Percentiles rank a stretch among this genome's conserved stretches.
These are phyloP conservation scores for Yamadazyma insecticola DNA, from an alignment of 805 yeast genomes.

Conservation along the genomic window DNA sequence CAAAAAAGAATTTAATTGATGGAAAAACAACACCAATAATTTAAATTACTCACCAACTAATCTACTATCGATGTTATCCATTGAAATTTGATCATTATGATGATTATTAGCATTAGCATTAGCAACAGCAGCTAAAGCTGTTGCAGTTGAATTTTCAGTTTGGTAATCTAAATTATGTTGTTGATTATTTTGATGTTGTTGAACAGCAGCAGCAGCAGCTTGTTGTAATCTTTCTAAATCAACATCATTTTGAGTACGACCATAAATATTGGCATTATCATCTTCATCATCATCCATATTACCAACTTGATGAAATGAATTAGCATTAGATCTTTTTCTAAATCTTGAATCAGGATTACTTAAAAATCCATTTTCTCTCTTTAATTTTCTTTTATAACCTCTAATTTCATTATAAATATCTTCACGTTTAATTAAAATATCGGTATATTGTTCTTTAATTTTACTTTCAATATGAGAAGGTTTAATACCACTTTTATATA, in stretches of 20 bases:
- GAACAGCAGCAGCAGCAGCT: conserved; percentile 22
- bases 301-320: conserved; percentile 20
- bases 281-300: conserved; percentile 17
- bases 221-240: conserved; percentile 12
- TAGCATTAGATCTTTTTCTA: conserved; percentile 22
- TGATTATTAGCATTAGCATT: conserved; percentile 21
- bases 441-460: conserved; percentile 48
- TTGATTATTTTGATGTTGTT: conserved; percentile 23
- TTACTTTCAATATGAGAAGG: conserved; percentile 52
- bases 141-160: conserved; percentile 33
- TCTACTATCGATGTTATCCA: conserved; percentile 42
- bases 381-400: conserved; percentile 49
- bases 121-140: conserved; percentile 39
- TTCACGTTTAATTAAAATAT: conserved; percentile 50
- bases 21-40: too few species aligned
- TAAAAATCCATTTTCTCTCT: conserved; percentile 32
- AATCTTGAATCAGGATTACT: conserved; percentile 12
- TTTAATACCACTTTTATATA: conserved; percentile 52
- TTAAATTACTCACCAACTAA: conserved; percentile 35
- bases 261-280: conserved; percentile 13
- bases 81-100: conserved; percentile 30
- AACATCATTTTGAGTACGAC: conserved; percentile 13
- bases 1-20: too few species aligned
- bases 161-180: conserved; percentile 18
- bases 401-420: conserved; percentile 56